Conservation (phyloP, 2,329 filamentous ascomycete species). For the Penicillium sp. region DNA sequence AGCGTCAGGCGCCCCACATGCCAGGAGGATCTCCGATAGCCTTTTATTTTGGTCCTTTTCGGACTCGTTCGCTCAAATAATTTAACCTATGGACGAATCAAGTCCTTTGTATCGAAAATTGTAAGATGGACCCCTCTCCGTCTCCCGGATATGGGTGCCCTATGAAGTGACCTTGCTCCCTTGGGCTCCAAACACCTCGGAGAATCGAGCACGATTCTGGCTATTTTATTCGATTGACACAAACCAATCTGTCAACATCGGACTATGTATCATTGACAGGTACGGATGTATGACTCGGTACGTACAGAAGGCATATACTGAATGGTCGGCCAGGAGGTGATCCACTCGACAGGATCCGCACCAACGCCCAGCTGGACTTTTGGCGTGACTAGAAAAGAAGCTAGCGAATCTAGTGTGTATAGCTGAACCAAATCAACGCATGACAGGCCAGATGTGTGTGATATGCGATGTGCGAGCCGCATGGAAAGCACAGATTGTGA, state of each 20-base stretch:
- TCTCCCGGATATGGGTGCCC: not conserved
- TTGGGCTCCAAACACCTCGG: not conserved
- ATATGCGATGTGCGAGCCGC: slow-evolving; percentile 20
- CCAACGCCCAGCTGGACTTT: slow-evolving; percentile 6
- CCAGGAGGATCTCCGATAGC: slow-evolving; percentile 23
- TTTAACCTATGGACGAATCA: not conserved
- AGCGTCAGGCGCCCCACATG: slow-evolving; percentile 5
- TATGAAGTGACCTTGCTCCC: not conserved
- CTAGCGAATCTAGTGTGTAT: slow-evolving; percentile 11
- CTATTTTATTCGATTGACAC: not conserved
- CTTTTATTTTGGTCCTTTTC: not conserved
- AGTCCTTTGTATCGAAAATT: not conserved
- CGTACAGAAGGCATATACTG: not conserved
- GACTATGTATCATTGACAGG: not conserved
- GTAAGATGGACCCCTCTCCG: not conserved
- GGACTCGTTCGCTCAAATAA: not conserved
- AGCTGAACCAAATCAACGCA: slow-evolving; percentile 1
- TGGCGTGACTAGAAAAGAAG: slow-evolving; percentile 13
- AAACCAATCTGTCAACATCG: not conserved
- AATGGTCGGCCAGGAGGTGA: not conserved
- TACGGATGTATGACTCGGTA: not conserved
- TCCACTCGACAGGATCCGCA: not conserved
- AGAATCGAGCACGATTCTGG: not conserved
- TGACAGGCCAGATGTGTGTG: not conserved
- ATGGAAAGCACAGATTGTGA: slow-evolving; percentile 4